Base-by-base conservation (phyloP, 441 rosid genomes). In the Adansonia gregorii region DNA sequence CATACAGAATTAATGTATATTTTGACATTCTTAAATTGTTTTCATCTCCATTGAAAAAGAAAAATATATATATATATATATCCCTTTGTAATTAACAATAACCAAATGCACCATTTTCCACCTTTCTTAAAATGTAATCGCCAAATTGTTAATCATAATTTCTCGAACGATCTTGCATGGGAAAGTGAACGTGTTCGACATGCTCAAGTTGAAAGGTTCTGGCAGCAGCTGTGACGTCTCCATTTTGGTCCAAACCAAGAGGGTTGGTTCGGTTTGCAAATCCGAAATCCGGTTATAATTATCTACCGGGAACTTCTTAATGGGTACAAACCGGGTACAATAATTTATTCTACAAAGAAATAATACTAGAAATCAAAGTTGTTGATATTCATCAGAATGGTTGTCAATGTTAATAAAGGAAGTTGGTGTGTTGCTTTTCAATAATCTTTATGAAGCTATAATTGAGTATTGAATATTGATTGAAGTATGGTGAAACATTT, bases 131-230 rank as follows among this genome's bases (percentile, higher is more conserved):
- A 24, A 24, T 24, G 27, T 24, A 24, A 24, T 24, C 27, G 27
- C 4, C 10, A 45, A 3, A 24, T 45, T 11, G 1, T 9, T 22
- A 6, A 51, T 51, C 56, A 54, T 54, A 43, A 66, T 31, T 81
- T 84, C 43, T 0, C 1, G 14, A 11, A 1, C 0, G 88, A 85
- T 52, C 45, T 69, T 14, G 0, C 17, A 0, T 2, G 14, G n/a
- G 82, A 80, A 35, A 65, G 69, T 6, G 56, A 52, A 52, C n/a
- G 45, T 79, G 35, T 67, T 85, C 0, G 80, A 86, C 77, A 31
- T 78, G 14, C 60, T 84, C 59, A 85, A 84, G 79, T 15, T 3
- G n/a, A 83, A 84, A 59, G 86, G 85, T 3, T 70, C 76, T 1
- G 67, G 54, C 12, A 64, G 56, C 20, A 75, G 58, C 1, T 86